A percentile compares a stretch with the other conserved stretches of the same genome.
phyloP scores from a whole-genome alignment of 2,329 filamentous ascomycete species.

The Keithomyces neogunnii region DNA sequence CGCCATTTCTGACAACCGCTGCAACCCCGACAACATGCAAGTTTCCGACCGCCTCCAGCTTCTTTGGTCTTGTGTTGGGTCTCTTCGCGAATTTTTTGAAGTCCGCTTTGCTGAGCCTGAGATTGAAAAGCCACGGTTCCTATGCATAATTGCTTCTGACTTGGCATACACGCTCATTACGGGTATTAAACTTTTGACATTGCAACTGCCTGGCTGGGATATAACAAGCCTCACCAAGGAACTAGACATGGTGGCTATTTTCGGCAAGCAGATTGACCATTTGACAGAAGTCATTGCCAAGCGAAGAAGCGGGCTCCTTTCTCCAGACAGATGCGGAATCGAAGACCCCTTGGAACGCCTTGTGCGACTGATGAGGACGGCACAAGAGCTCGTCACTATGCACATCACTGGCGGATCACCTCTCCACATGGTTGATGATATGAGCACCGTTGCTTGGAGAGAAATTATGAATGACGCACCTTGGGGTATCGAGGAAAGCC shows the following conservation, averaged over 20 bases:
- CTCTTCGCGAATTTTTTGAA: slow-evolving; percentile 31
- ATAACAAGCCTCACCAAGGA: slow-evolving; percentile 25
- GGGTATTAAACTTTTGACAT: slow-evolving; percentile 36
- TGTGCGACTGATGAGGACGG: slow-evolving; percentile 20
- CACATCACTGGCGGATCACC: slow-evolving; percentile 18
- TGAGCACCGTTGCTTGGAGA: slow-evolving; percentile 12
- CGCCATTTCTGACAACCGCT: slow-evolving; percentile 30
- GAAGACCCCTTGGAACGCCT: slow-evolving; percentile 26
- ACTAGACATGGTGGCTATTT: slow-evolving; percentile 15
- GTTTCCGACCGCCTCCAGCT: slow-evolving; percentile 32
- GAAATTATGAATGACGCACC: slow-evolving; percentile 8
- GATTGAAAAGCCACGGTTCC: slow-evolving; percentile 28
- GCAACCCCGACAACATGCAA: slow-evolving; percentile 21
- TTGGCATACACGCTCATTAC: slow-evolving; percentile 38
- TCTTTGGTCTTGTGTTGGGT: slow-evolving; percentile 35
- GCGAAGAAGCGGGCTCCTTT: slow-evolving; percentile 18
- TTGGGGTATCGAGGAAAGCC: slow-evolving; percentile 4
- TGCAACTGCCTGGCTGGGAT: slow-evolving; percentile 39
- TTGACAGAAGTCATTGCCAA: slow-evolving; percentile 20
- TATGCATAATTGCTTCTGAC: slow-evolving; percentile 37
- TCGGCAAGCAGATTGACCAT: slow-evolving; percentile 21
- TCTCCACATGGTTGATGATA: slow-evolving; percentile 13
- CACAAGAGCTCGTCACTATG: slow-evolving; percentile 21
- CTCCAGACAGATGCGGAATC: slow-evolving; percentile 5
- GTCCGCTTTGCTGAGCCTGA: slow-evolving; percentile 23